Evolutionary conservation across 352 stramenopile genomes (phyloP), one percentile per base, ranked within the genome.

Genomic region (Globisporangium okanoganense): DNA sequence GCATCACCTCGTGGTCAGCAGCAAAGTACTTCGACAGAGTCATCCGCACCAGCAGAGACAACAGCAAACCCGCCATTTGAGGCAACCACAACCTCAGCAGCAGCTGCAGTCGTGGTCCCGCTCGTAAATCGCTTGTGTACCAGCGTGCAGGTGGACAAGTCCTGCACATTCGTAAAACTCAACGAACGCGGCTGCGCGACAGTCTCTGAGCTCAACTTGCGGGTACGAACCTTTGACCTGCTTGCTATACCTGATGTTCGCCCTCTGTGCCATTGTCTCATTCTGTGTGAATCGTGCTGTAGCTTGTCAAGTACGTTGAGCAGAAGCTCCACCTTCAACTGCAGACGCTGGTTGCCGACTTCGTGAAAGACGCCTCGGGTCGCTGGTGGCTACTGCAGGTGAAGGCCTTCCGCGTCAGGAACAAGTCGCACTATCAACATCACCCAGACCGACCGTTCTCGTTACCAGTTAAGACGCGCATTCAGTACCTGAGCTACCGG

Each of bases 341-440:
- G 6, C 78, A 88, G 52, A 87, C 71, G 0, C 69, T 94, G 3
- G 75, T 92, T 16, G 72, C 76, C 0, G 85, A 94, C 64, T 94
- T 78, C 43, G 61, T 82, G 12, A 92, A 92, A 69, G 85, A 94
- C 63, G 43, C 60, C 2, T 44, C 67, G n/a, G 82, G 85, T 0
- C 69, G 72, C 10, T 94, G 85, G 85, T 92, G 85, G 85, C 67
- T 92, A 0, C 61, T 94, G 3, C 85, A 94, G 36, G 75, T 94
- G 40, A 94, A 94, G 52, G 73, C 79, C 10, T 92, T 92, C 43
- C 82, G 82, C 4, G 59, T 92, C 43, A 74, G 74, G 47, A 71
- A 54, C 36, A 71, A 55, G 33, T 40, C 65, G 16, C 16, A 44
- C n/a, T 18, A 18, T 3, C 36, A 41, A 5, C 36, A 44, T n/a